Evolutionary conservation across 352 stramenopile species (phyloP).

Genomic region (Globisporangium cylindrosporum): DNA sequence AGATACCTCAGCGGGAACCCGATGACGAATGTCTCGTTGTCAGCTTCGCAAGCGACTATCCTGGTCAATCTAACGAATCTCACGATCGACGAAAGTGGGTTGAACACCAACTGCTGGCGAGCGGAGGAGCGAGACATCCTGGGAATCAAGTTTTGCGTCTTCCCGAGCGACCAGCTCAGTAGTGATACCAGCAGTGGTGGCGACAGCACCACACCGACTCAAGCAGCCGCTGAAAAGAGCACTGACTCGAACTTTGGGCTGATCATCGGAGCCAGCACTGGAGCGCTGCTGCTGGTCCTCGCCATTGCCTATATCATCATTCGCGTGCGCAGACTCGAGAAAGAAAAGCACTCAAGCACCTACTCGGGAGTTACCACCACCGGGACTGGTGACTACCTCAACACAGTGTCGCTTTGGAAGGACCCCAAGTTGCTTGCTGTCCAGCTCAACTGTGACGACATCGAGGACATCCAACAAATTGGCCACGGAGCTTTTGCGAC

Average conservation of each 20-base stretch:
- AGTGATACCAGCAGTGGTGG: no score
- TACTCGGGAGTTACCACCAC: no score
- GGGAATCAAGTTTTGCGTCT: slow-evolving; percentile 42
- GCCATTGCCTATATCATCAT: neutral
- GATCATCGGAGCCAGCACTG: neutral
- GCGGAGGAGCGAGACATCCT: no score
- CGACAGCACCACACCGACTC: no score
- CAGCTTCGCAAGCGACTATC: no score
- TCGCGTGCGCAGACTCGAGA: neutral
- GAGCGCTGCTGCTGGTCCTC: slow-evolving; percentile 3
- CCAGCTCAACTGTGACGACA: slow-evolving; percentile 40
- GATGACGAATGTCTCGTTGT: no score
- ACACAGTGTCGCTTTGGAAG: slow-evolving; percentile 32
- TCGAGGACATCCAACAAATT: slow-evolving; percentile 31
- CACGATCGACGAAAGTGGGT: no score
- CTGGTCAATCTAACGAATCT: no score
- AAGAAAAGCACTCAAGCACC: neutral
- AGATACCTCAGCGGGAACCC: no score
- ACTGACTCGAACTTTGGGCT: slow-evolving; percentile 17
- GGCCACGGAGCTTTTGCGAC: slow-evolving; percentile 6
- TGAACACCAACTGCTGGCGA: no score
- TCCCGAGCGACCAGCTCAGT: no score
- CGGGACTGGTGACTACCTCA: neutral
- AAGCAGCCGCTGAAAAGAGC: no score
- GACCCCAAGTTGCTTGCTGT: slow-evolving; percentile 46